Conservation (phyloP, 352 stramenopile species). For the Hyaloperonospora arabidopsidis region DNA sequence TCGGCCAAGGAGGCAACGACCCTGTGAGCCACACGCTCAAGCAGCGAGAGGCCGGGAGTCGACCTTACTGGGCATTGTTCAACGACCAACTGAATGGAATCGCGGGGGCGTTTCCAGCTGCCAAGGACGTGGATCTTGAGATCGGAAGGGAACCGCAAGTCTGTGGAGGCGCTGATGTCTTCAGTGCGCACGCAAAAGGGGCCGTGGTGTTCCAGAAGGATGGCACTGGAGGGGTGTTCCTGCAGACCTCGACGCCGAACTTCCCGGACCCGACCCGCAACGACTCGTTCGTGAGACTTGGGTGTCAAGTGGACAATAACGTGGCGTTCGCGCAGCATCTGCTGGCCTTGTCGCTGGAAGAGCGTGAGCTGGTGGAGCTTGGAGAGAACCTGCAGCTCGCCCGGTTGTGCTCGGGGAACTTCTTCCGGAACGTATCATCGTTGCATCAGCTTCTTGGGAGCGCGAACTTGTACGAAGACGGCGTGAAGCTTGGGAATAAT, state of each 20-base stretch:
- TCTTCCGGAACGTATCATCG: conserved; percentile 32
- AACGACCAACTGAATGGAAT: conserved; percentile 77
- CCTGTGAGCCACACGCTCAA: conserved; percentile 66
- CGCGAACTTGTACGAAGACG: conserved; percentile 31
- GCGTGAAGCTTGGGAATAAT: conserved; percentile 20
- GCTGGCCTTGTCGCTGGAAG: conserved; percentile 51
- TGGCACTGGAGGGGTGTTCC: conserved; percentile 44
- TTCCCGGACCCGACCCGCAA: conserved; percentile 53
- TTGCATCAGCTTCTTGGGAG: conserved; percentile 39
- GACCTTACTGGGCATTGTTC: conserved; percentile 64
- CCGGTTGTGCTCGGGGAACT: conserved; percentile 65
- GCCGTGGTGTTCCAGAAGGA: conserved; percentile 40
- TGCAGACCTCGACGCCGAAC: conserved; percentile 74
- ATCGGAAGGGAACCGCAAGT: conserved; percentile 16
- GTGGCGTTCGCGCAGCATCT: conserved; percentile 71
- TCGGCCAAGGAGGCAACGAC: conserved; percentile 69
- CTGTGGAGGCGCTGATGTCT: conserved; percentile 44
- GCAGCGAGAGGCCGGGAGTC: conserved; percentile 24
- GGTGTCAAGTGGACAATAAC: conserved; percentile 72
- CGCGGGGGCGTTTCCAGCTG: conserved; percentile 25
- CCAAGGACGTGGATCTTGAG: not conserved
- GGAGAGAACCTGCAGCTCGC: conserved; percentile 44
- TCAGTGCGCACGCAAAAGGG: conserved; percentile 73
- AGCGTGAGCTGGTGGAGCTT: conserved; percentile 32
- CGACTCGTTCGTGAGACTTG: conserved; percentile 51